Percentiles rank a stretch among this genome's conserved stretches.
These are phyloP conservation scores for Linum usitatissimum DNA, from an alignment of 345 rosid genomes.

Conservation along the genomic window DNA sequence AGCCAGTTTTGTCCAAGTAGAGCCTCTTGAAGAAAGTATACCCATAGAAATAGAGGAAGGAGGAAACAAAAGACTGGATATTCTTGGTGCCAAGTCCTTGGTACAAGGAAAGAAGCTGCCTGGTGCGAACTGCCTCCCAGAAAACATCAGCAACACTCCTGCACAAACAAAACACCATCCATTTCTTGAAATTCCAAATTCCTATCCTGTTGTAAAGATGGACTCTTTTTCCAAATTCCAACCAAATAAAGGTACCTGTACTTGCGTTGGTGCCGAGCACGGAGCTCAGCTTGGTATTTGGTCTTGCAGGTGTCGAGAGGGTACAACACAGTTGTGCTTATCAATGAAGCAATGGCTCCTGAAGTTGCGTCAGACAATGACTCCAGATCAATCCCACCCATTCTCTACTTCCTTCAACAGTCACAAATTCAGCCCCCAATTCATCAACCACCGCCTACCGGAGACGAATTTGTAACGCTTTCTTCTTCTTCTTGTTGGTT, in stretches of 20 bases:
- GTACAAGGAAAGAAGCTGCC: constrained; percentile 22
- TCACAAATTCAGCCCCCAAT: too few species aligned
- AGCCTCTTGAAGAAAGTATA: constrained; percentile 20
- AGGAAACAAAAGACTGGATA: constrained; percentile 19
- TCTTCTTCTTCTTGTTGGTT: too few species aligned
- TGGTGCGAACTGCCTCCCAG: constrained; percentile 20
- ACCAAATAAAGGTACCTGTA: constrained; percentile 11
- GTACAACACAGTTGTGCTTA: constrained; percentile 21
- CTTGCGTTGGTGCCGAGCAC: constrained; percentile 17
- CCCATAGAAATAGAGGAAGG: constrained; percentile 19
- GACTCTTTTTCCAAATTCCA: neutral
- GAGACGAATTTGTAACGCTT: too few species aligned
- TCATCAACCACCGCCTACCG: too few species aligned
- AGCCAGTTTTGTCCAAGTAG: constrained; percentile 19
- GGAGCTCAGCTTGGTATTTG: constrained; percentile 22
- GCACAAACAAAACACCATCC: constrained; percentile 1
- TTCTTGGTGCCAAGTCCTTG: constrained; percentile 27
- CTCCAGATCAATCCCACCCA: constrained; percentile 17
- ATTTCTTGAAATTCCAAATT: too few species aligned
- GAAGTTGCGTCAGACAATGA: constrained; percentile 21
- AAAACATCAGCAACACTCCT: constrained; percentile 23
- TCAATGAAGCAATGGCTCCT: constrained; percentile 21
- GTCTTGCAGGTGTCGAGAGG: constrained; percentile 28
- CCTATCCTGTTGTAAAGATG: neutral
- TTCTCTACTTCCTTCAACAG: neutral